Conservation (phyloP, 1,284 basidiomycete species). For the Austroboletus novae-zelandiae region DNA sequence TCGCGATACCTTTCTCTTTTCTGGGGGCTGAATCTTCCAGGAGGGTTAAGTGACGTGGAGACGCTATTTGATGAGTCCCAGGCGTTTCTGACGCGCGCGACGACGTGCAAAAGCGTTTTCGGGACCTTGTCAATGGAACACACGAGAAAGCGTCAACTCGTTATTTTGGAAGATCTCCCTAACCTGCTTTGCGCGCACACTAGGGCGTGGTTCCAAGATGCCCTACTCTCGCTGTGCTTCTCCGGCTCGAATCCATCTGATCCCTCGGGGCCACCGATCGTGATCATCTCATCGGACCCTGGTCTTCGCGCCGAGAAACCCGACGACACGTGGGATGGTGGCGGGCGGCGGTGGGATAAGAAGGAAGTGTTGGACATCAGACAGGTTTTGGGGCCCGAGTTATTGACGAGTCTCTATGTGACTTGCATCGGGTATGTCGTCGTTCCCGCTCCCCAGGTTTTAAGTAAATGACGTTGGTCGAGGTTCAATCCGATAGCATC, state of each 20-base stretch:
- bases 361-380: constrained; percentile 67
- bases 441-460: not conserved
- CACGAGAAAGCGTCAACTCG: constrained; percentile 46
- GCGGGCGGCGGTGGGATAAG: constrained; percentile 39
- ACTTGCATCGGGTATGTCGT: constrained; percentile 67
- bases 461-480: constrained; percentile 5
- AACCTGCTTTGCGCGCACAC: constrained; percentile 81
- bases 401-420: constrained; percentile 64
- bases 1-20: constrained; percentile 7
- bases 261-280: constrained; percentile 57
- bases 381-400: constrained; percentile 58
- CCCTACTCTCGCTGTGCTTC: constrained; percentile 58
- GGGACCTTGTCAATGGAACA: constrained; percentile 9
- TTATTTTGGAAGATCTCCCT: constrained; percentile 91
- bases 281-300: constrained; percentile 84
- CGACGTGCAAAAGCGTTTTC: constrained; percentile 61
- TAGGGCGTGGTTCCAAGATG: constrained; percentile 72
- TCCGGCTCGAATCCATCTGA: constrained; percentile 28
- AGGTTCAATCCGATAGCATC: constrained; percentile 92
- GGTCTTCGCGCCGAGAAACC: constrained; percentile 70
- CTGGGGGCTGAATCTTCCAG: too few species aligned
- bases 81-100: constrained; percentile 74
- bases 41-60: constrained; percentile 43
- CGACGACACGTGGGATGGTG: constrained; percentile 44
- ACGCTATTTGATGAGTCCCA: constrained; percentile 72